Base-by-base conservation (phyloP, 1,284 basidiomycete species). In the Anthracocystis setariae region DNA sequence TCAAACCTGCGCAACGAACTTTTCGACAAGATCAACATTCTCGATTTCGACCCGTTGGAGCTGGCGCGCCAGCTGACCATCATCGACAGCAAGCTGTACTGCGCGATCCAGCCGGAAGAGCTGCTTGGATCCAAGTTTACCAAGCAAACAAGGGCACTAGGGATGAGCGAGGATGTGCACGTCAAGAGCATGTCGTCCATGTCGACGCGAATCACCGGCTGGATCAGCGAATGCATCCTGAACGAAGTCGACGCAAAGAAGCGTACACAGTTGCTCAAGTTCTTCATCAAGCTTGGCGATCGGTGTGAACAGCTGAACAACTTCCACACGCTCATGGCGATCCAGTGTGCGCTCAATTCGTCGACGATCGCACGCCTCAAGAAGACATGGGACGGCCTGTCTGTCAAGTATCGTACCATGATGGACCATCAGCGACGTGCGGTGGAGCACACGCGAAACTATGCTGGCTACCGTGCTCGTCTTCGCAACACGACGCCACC, bases 371-470 rank as follows among this genome's bases (percentile, higher is more conserved):
- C 69, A 0, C 79, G 84, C 8, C 71, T 80, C 25, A 82, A 81
- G 39, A 82, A 80, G 70, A 85, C 84, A 4, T 83, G 80, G 66
- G 81, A 94, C 89, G 90, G 90, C 27, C 85, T 98, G 40, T 87
- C 91, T 2, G 88, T 91, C 78, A 98, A 98, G 85, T 91, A 92
- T 83, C 89, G 89, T 70, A 74, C 87, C 15, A 88, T 91, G 71
- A 86, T 97, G 55, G 94, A 97, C 61, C 84, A 88, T 1, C 86
- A 98, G 58, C 88, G 93, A 63, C 89, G 89, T 64, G 86, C 96
- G 10, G 92, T 94, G 13, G 94, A 97, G 78, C 91, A 93, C 80
- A 87, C 90, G 48, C 88, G 93, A 57, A 96, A 96, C 83, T 97
- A 95, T 78, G 90, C 92, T 65, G 91, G 92, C 77, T 99, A 99